phyloP scores from a whole-genome alignment of 1,139 yeast species.

The Chernovozyma sophiae-reginae region DNA sequence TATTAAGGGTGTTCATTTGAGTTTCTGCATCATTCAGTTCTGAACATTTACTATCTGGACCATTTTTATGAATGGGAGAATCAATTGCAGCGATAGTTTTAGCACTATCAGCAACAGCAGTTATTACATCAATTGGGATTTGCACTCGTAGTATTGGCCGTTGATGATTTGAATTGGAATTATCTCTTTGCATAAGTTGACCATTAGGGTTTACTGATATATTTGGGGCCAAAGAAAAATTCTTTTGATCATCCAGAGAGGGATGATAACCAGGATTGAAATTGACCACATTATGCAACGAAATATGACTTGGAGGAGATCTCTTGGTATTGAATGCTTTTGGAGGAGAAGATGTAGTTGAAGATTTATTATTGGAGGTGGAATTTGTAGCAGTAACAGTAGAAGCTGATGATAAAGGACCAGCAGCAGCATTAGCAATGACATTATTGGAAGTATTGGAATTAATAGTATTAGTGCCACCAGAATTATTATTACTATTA shows the following conservation, averaged over 20 bases:
- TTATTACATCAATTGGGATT: constrained; percentile 42
- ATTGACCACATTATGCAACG: constrained; percentile 26
- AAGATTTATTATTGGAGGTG: not conserved
- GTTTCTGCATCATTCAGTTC: not conserved
- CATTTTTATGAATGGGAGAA: constrained; percentile 8
- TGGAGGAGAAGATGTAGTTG: not conserved
- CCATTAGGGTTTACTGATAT: not conserved
- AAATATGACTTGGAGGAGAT: constrained; percentile 24
- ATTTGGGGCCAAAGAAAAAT: not conserved
- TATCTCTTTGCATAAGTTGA: not conserved
- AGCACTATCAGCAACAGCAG: constrained; percentile 22
- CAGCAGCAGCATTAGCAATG: not conserved
- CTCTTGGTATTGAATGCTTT: constrained; percentile 7
- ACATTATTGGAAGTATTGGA: not conserved
- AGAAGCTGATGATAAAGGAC: not conserved
- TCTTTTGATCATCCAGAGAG: not conserved
- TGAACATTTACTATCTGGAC: not conserved
- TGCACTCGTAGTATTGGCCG: constrained; percentile 51
- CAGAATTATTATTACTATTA: too few species aligned
- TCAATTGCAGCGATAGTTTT: constrained; percentile 42
- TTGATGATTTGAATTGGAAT: constrained; percentile 13
- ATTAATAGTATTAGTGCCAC: too few species aligned
- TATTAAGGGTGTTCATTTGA: not conserved
- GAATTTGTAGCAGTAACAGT: not conserved
- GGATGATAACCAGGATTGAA: constrained; percentile 14